A percentile compares a stretch with the other conserved stretches of the same genome.
phyloP scores from a whole-genome alignment of 2,329 filamentous ascomycete species.

The Aspergillus tanneri region DNA sequence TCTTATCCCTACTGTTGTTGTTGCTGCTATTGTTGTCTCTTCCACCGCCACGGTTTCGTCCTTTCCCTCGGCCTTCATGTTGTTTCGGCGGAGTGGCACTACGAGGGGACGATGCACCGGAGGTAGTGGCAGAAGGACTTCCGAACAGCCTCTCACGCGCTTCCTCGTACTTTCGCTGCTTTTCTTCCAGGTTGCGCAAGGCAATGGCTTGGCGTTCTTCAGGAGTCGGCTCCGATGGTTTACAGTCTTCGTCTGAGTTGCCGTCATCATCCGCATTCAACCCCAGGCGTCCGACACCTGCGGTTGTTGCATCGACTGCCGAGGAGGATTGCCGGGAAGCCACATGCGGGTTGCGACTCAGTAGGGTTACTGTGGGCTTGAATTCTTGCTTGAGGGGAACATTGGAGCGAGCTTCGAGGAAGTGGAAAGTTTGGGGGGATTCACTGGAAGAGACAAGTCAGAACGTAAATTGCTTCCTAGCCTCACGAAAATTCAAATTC shows the following conservation, averaged over 20 bases:
- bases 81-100: conserved; percentile 59
- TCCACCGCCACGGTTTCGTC: conserved; percentile 52
- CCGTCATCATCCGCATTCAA: conserved; percentile 51
- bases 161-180: conserved; percentile 86
- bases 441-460: conserved; percentile 54
- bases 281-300: conserved; percentile 48
- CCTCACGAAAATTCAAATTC: too few species aligned
- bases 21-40: conserved; percentile 35
- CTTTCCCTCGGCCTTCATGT: conserved; percentile 42
- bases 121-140: conserved; percentile 44
- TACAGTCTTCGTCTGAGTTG: conserved; percentile 65
- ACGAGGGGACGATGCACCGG: conserved; percentile 63
- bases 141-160: conserved; percentile 85
- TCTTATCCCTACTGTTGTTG: conserved; percentile 34
- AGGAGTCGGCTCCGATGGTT: conserved; percentile 63
- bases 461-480: conserved; percentile 1
- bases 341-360: conserved; percentile 74
- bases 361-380: conserved; percentile 78
- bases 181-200: conserved; percentile 79
- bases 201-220: conserved; percentile 78
- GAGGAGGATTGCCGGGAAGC: conserved; percentile 55
- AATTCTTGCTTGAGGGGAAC: conserved; percentile 69
- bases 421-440: conserved; percentile 71
- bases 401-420: conserved; percentile 63
- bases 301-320: conserved; percentile 43